phyloP scores from a whole-genome alignment of 2,329 filamentous ascomycete species.

The Beauveria asiatica region DNA sequence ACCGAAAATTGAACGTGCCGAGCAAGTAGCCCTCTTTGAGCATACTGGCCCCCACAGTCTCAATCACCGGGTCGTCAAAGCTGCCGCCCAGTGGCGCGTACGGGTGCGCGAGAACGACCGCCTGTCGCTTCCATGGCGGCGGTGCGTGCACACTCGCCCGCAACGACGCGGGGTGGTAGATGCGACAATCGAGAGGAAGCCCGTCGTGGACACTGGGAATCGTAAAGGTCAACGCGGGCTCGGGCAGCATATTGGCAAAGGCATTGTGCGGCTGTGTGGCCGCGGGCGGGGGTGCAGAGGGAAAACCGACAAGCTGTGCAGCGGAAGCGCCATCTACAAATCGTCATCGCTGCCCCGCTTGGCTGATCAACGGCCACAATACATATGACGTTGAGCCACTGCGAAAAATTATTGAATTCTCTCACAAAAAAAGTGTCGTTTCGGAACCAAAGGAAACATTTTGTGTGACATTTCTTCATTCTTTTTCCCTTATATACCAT shows the following conservation, averaged over 20 bases:
- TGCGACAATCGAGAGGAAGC: conserved; percentile 65
- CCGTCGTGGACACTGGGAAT: conserved; percentile 81
- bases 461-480: no score
- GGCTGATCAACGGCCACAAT: background rate
- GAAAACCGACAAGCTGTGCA: background rate
- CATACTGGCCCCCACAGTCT: conserved; percentile 54
- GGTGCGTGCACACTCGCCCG: conserved; percentile 21
- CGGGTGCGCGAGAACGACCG: conserved; percentile 72
- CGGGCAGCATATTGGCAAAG: conserved; percentile 40
- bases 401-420: background rate
- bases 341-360: background rate
- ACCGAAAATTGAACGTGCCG: conserved; percentile 90
- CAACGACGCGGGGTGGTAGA: conserved; percentile 60
- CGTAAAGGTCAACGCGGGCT: conserved; percentile 57
- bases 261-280: conserved; percentile 11
- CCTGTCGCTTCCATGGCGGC: conserved; percentile 38
- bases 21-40: conserved; percentile 67
- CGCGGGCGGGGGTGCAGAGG: background rate
- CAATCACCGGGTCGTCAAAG: conserved; percentile 75
- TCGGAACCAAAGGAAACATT: no score
- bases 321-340: background rate
- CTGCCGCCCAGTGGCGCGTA: conserved; percentile 82
- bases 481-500: no score
- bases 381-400: background rate
- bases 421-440: background rate